Conservation (phyloP, 768 basidiomycete species). For the Infundibulicybe gibba region DNA sequence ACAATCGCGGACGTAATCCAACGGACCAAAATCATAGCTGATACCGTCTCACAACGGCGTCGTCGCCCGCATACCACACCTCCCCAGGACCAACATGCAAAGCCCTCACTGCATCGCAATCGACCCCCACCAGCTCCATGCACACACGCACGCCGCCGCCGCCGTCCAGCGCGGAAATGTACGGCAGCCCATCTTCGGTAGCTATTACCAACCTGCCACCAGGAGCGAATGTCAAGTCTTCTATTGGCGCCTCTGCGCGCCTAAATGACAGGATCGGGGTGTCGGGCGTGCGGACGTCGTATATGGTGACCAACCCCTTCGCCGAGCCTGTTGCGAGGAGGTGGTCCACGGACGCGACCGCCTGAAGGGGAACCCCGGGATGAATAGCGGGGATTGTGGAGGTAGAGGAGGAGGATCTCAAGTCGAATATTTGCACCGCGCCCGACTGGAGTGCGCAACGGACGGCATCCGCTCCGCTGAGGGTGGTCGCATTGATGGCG, state of each 20-base stretch:
- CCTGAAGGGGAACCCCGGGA: constrained; percentile 29
- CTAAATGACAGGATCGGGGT: constrained; percentile 36
- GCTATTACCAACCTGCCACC: constrained; percentile 40
- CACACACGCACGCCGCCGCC: constrained; percentile 37
- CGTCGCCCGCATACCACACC: constrained; percentile 61
- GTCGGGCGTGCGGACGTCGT: constrained; percentile 46
- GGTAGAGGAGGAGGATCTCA: constrained; percentile 33
- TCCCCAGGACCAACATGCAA: constrained; percentile 29
- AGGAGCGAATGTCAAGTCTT: constrained; percentile 38
- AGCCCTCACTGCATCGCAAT: constrained; percentile 56
- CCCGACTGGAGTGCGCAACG: constrained; percentile 57
- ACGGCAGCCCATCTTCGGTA: constrained; percentile 60
- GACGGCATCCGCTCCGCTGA: constrained; percentile 37
- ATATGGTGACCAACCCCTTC: constrained; percentile 50
- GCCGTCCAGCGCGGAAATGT: constrained; percentile 35
- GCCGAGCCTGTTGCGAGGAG: constrained; percentile 59
- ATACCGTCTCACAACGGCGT: constrained; percentile 57
- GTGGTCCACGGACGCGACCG: constrained; percentile 36
- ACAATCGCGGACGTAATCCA: too few species aligned
- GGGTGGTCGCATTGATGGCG: constrained; percentile 40
- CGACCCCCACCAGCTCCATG: constrained; percentile 53
- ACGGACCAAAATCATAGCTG: too few species aligned
- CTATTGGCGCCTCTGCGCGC: constrained; percentile 45
- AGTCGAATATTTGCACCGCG: constrained; percentile 52
- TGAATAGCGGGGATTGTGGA: constrained; percentile 20